Evolutionary conservation across 495 filamentous ascomycete genomes (phyloP), one percentile per base, ranked within the genome.

Genomic region (Trypethelium eluteriae): DNA sequence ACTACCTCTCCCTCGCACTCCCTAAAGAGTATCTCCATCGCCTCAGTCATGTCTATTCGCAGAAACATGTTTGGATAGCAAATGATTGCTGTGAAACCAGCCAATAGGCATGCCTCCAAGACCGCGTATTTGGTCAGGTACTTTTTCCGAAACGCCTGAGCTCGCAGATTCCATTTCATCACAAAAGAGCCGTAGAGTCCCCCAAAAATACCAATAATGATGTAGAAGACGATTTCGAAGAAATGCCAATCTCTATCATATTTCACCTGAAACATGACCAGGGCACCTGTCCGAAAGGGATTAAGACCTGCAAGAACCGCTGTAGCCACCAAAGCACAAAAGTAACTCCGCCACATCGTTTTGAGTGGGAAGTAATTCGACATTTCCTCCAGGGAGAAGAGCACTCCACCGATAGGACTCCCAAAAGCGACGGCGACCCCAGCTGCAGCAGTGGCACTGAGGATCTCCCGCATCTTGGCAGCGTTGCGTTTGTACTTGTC

Each of bases 161-260:
- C 88, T 65, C 90, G 84, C 10, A 98, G 80, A 74, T 98, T 97
- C 94, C 94, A 98, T 74, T 97, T 97, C 74, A 97, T 98, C 25
- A 98, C 93, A 69, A 98, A 91, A 35, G 95, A 94, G 62, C 94
- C 94, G 70, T 98, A 98, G 2, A 98, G 79, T 10, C 94, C 95
- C 49, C 94, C 94, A 73, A 98, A 98, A 25, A 96, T 82, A 32
- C 94, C 94, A 57, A 98, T 82, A 56, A 95, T 82, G 63, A 96
- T 85, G 74, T 94, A 98, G 74, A 98, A 98, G 16, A 96, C 78
- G 0, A 95, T 80, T 75, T 98, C 94, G 70, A 98, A 98, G 72
- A 96, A 96, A 76, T 98, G 94, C 94, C 94, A 98, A 2, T 87
- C 87, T 25, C 95, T 89, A 77, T 98, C 95, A 74, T 98, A 98